Conservation (phyloP, 768 basidiomycete species). For the Mycena maculata region DNA sequence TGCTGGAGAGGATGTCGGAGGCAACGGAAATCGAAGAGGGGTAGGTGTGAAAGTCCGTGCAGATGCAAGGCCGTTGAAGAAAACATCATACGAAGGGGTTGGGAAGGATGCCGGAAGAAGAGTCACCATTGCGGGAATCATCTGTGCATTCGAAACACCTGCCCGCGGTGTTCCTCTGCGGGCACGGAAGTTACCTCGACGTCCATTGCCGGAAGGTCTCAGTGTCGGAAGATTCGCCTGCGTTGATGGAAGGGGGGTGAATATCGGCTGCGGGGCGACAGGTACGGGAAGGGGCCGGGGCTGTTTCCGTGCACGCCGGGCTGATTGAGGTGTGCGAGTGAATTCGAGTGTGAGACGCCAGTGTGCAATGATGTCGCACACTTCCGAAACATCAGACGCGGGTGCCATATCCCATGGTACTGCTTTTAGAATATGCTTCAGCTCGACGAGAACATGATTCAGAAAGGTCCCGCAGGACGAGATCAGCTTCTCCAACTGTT, state of each 20-base stretch:
- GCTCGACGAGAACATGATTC: background rate
- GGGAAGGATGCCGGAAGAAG: background rate
- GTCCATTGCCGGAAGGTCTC: background rate
- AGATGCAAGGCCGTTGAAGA: background rate
- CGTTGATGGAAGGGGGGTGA: background rate
- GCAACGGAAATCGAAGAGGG: background rate
- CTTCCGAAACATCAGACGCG: background rate
- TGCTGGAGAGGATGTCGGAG: background rate
- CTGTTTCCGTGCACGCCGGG: background rate
- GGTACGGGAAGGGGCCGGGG: background rate
- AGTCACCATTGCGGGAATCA: background rate
- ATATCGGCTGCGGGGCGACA: background rate
- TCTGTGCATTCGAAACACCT: background rate
- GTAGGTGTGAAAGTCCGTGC: slow-evolving; percentile 2
- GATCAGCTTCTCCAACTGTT: slow-evolving; percentile 6
- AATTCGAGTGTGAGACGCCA: slow-evolving; percentile 20
- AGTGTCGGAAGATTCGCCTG: background rate
- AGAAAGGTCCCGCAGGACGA: background rate
- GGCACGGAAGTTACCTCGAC: background rate
- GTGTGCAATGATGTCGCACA: background rate
- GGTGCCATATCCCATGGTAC: slow-evolving; percentile 5
- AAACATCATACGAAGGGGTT: slow-evolving; percentile 5
- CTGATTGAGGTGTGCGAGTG: slow-evolving; percentile 3
- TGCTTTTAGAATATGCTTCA: background rate
- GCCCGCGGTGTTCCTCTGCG: background rate